Conservation (phyloP, 345 rosid genomes). For the Gossypium herbaceum region DNA sequence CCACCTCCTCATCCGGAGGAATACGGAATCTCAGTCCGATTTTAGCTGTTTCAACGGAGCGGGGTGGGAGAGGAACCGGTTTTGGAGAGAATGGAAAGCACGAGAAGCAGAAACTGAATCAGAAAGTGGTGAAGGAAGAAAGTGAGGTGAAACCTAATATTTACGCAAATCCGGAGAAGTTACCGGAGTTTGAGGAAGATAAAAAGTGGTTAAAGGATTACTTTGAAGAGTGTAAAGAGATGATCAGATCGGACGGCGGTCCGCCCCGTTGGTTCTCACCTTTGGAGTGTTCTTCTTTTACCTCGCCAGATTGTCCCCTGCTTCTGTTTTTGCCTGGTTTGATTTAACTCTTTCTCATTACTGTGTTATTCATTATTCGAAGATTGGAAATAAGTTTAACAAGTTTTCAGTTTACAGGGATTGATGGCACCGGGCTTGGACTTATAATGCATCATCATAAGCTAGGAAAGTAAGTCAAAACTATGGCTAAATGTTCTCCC, state of each 20-base stretch:
- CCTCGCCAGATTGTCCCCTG: constrained; percentile 36
- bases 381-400: background rate
- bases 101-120: constrained; percentile 10
- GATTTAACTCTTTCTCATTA: background rate
- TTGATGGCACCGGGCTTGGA: constrained; percentile 80
- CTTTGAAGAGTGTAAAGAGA: constrained; percentile 34
- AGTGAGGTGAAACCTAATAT: constrained; percentile 4
- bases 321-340: constrained; percentile 55
- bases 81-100: background rate
- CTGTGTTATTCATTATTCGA: constrained; percentile 6
- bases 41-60: constrained; percentile 14
- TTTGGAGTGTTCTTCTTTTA: constrained; percentile 34
- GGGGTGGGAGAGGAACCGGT: background rate
- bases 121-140: background rate
- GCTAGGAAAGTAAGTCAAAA: constrained; percentile 52
- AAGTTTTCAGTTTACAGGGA: constrained; percentile 36
- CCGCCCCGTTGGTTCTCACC: constrained; percentile 77
- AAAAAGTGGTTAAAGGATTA: constrained; percentile 38
- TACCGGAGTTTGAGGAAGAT: constrained; percentile 20
- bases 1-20: background rate
- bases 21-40: background rate
- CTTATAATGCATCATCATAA: constrained; percentile 53
- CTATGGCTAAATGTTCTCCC: background rate
- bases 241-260: constrained; percentile 42
- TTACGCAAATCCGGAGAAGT: constrained; percentile 16